Evolutionary conservation across 2,329 filamentous ascomycete species (phyloP), one percentile per base, ranked within the genome.

Genomic region (Pseudocercospora fijiensis): DNA sequence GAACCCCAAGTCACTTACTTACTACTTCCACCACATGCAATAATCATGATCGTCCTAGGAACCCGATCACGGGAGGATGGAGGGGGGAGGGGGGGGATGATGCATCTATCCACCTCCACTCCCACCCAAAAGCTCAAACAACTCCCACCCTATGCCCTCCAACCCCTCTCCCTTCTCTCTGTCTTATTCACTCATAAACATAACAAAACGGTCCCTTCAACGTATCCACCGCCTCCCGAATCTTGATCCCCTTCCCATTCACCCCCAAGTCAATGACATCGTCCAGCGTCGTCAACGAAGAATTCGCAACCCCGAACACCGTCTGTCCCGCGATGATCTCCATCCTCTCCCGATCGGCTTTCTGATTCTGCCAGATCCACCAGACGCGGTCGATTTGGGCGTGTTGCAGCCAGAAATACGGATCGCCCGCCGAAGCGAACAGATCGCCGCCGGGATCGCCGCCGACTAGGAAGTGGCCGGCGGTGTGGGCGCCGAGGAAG

Each of bases 361-460:
- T 10, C 43, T 76, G 69, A 61, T 79, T 80, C 69, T 84, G 82
- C 82, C 82, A 85, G 5, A 79, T 82, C 76, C 78, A 81, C 73
- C 76, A 84, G 1, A 78, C 66, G 0, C 79, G 75, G 61, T 70
- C 65, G 24, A 84, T 77, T 76, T 79, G 79, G 8, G 68, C 68
- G 63, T 83, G 82, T 64, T 83, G 82, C 20, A 81, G 73, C 70
- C 76, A 84, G 73, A 83, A 84, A 13, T 74, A 71, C 1, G 81
- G 81, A 57, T 84, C 81, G 7, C 75, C 77, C 0, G 82, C 80
- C 3, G 77, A 79, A 1, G 77, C 74, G 68, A 70, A 71, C 59
- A 78, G 78, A 68, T 83, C 81, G 8, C 63, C 62, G 7, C 65
- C 65, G 13, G 77, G 75, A 4, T 78, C 78, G 0, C 77, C 76